A percentile compares a stretch with the other conserved stretches of the same genome.
Conservation (phyloP, 768 basidiomycete genomes). For the Boletellus ananiceps region DNA sequence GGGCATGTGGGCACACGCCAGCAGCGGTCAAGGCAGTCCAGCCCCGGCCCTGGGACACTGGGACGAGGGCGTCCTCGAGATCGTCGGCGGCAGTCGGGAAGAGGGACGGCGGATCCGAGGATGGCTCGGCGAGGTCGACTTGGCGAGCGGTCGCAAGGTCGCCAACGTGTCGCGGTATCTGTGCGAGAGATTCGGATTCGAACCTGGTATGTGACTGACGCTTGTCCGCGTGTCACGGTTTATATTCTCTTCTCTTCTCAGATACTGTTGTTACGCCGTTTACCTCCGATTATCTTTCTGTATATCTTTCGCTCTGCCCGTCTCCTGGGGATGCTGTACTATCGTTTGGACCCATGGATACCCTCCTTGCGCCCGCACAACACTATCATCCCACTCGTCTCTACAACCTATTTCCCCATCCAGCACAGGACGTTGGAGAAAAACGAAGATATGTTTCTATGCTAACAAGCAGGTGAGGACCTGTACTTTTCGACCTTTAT, state of each 20-base stretch:
- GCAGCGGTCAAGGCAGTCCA: slow-evolving; percentile 20
- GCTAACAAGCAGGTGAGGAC: slow-evolving; percentile 58
- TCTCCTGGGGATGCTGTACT: slow-evolving; percentile 70
- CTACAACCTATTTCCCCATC: slow-evolving; percentile 74
- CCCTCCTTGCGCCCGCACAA: slow-evolving; percentile 67
- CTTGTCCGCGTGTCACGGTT: neutral
- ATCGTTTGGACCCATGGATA: slow-evolving; percentile 78
- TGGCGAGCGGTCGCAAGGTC: slow-evolving; percentile 55
- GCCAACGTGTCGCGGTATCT: slow-evolving; percentile 72
- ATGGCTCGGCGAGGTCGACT: slow-evolving; percentile 82
- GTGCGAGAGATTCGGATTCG: slow-evolving; percentile 78
- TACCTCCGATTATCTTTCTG: slow-evolving; percentile 70
- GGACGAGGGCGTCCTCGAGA: slow-evolving; percentile 76
- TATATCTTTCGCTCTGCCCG: slow-evolving; percentile 74
- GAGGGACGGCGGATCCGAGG: slow-evolving; percentile 67
- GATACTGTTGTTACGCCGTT: slow-evolving; percentile 74
- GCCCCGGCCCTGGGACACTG: slow-evolving; percentile 52
- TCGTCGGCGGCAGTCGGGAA: slow-evolving; percentile 71
- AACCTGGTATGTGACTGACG: slow-evolving; percentile 47
- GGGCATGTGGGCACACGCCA: slow-evolving; percentile 66
- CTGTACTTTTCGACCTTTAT: neutral
- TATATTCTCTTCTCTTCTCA: slow-evolving; percentile 19
- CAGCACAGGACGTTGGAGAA: slow-evolving; percentile 71
- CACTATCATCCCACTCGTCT: slow-evolving; percentile 71
- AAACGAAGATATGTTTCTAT: slow-evolving; percentile 71